Percentiles rank a stretch among this genome's conserved stretches.
These are phyloP conservation scores for Pleurotus sapidus DNA, from an alignment of 768 basidiomycete genomes.

Conservation along the genomic window DNA sequence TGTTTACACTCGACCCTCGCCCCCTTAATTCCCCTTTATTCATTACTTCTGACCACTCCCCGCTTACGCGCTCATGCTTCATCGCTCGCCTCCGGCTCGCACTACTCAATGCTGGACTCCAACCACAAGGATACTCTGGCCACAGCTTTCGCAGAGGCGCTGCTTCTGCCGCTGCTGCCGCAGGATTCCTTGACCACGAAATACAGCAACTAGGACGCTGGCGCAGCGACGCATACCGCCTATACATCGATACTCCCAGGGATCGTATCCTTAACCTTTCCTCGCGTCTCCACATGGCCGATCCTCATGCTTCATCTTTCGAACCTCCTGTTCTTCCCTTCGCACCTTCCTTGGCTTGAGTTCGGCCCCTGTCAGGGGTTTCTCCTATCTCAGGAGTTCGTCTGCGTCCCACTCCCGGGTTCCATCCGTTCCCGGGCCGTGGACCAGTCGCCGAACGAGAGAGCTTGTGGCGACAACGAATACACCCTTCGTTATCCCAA, in stretches of 20 bases:
- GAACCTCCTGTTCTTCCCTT: not conserved
- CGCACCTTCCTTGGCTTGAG: not conserved
- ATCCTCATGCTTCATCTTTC: not conserved
- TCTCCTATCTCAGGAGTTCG: too few relatives aligned
- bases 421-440: too few relatives aligned
- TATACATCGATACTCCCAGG: constrained; percentile 28
- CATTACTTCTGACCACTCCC: not conserved
- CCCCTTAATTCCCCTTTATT: not conserved
- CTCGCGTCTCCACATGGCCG: not conserved
- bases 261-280: constrained; percentile 17
- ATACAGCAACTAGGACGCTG: constrained; percentile 35
- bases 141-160: constrained; percentile 27
- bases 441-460: too few relatives aligned
- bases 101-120: not conserved
- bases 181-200: constrained; percentile 28
- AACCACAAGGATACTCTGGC: constrained; percentile 14
- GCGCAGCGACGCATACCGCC: constrained; percentile 34
- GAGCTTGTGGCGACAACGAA: too few relatives aligned
- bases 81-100: not conserved
- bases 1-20: not conserved
- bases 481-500: too few relatives aligned
- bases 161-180: constrained; percentile 26
- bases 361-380: too few relatives aligned
- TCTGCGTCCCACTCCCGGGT: too few relatives aligned
- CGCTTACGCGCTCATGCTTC: not conserved